Conservation (phyloP, 306 rosid species). For the Acacia acuminata region DNA sequence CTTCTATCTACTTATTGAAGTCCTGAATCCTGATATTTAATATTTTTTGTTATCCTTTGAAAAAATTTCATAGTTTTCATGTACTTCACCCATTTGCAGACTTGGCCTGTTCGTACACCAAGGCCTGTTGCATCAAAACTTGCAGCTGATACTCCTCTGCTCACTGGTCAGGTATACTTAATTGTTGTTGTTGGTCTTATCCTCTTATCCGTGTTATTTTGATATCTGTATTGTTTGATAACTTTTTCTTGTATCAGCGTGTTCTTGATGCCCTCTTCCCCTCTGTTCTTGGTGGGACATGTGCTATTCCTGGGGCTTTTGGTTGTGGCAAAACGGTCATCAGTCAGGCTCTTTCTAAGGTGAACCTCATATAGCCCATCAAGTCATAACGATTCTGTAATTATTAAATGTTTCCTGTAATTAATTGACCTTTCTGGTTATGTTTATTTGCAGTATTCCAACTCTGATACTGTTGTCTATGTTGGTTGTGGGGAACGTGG, state of each 20-base stretch:
- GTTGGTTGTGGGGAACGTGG: constrained; percentile 99
- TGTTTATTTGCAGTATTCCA: constrained; percentile 74
- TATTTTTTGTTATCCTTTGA: neutral
- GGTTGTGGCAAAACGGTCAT: constrained; percentile 99
- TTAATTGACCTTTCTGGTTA: constrained; percentile 25
- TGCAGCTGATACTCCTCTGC: constrained; percentile 99
- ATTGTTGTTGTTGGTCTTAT: constrained; percentile 11
- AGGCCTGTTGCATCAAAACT: constrained; percentile 98
- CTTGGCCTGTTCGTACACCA: constrained; percentile 98
- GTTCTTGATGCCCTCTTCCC: constrained; percentile 99
- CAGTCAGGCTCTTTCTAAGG: constrained; percentile 99
- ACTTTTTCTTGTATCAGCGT: constrained; percentile 63
- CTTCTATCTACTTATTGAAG: constrained; percentile 31
- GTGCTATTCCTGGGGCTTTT: constrained; percentile 99
- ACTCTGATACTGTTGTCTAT: constrained; percentile 90
- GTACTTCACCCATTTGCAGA: constrained; percentile 52
- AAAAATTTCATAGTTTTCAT: constrained; percentile 21
- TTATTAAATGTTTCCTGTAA: neutral
- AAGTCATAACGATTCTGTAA: neutral
- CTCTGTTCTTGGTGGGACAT: constrained; percentile 99
- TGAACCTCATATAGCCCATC: constrained; percentile 30
- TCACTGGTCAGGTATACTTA: constrained; percentile 87
- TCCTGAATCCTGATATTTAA: constrained; percentile 9
- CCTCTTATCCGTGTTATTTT: constrained; percentile 17
- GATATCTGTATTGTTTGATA: constrained; percentile 35